Base-by-base conservation (phyloP, 148 eudicot genomes). In the Persicaria tinctoria region DNA sequence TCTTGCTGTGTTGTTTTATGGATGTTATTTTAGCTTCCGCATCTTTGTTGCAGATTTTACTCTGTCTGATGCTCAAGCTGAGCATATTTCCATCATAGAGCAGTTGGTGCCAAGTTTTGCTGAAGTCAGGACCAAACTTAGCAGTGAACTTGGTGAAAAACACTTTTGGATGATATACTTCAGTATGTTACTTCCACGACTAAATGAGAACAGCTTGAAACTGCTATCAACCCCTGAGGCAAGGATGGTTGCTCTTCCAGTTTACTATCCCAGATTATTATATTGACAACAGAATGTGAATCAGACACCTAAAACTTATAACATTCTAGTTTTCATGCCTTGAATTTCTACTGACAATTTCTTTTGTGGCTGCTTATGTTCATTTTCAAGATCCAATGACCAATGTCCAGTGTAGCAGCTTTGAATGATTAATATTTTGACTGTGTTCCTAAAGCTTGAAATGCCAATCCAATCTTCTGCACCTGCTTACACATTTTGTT, bases 91-190 rank as follows among this genome's bases (percentile, higher is more conserved):
- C 27, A 53, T 73, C 75, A 76, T 87, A 49, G 89, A 89, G 78
- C 80, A 80, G 46, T 75, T 91, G 82, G 89, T 89, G 68, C 93
- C 97, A 62, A 81, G 75, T 75, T 76, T 91, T 79, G 83, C 77
- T 73, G 75, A 79, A 77, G 79, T 89, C 76, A 89, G 83, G 82
- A 78, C 73, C 74, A 82, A 50, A 73, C 79, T 80, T 57, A 70
- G 78, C 72, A 78, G 51, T 71, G 75, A 71, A 59, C 57, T 83
- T 74, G 85, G 82, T 71, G 85, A 82, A 64, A 79, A 78, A 55
- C 78, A 80, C 11, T 91, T 91, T 79, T 91, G 97, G 97, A 86
- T 85, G 85, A 89, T 89, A 78, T 91, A 91, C 80, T 91, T 87
- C 73, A 80, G 86, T 63, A 55, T 91, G 79, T 79, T 91, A 84